Base-by-base conservation (phyloP, 176 grass and related monocot genomes). In the Ananas comosus region DNA sequence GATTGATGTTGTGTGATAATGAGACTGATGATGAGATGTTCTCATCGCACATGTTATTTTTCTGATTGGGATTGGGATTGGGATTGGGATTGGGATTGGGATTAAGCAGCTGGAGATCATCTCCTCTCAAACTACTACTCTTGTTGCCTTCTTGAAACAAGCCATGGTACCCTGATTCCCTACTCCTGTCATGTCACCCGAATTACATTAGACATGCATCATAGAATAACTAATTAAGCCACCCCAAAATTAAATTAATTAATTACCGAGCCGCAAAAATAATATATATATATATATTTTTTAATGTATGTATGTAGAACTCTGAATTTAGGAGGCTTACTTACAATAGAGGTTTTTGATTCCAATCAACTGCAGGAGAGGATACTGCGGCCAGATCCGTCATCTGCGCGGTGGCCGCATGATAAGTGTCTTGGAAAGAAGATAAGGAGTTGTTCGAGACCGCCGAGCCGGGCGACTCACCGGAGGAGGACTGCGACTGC, bases 271-370 rank as follows among this genome's bases (percentile, higher is more conserved):
- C n/a, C n/a, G n/a, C n/a, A n/a, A n/a, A n/a, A n/a, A n/a, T n/a
- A n/a, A n/a, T n/a, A n/a, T n/a, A n/a, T n/a, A n/a, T n/a, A n/a
- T n/a, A n/a, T n/a, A n/a, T n/a, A n/a, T n/a, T n/a, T n/a, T n/a
- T n/a, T n/a, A 23, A 42, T 1, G 33, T 42, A 42, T 42, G 2
- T 19, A 53, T 25, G 51, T 58, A 49, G n/a, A 53, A 50, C 14
- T 21, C 14, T 21, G 17, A 16, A 12, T 16, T 42, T 42, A 7
- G 14, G 14, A 42, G 50, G 77, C 81, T 87, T 66, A 96, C 81
- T 87, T 66, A 96, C 92, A 87, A 59, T 77, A 87, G 80, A 78
- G 85, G 58, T 50, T 27, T 27, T 27, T 86, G 86, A 48, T 72
- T 89, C 92, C 88, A 96, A 47, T 72, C 70, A 24, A 68, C 25